These are phyloP conservation scores for Amorphotheca resinae DNA, from an alignment of 495 filamentous ascomycete genomes.

Conservation along the genomic window DNA sequence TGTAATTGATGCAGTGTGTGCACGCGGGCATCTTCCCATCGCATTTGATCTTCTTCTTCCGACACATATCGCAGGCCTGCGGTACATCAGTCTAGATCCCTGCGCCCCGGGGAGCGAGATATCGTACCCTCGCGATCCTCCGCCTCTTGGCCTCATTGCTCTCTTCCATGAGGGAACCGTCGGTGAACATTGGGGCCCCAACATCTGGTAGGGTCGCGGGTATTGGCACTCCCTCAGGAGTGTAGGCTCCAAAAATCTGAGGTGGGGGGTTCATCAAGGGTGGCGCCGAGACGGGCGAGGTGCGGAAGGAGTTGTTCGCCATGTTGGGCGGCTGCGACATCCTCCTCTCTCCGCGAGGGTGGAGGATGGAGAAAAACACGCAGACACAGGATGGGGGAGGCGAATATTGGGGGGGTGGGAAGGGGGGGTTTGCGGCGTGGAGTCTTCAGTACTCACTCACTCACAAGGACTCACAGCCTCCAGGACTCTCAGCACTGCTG, in stretches of 20 bases:
- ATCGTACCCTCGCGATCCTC: conserved; percentile 75
- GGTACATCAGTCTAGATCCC: conserved; percentile 18
- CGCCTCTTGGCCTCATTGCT: conserved; percentile 84
- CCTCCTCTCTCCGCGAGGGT: too few relatives aligned
- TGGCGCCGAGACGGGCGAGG: conserved; percentile 42
- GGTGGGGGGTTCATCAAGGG: conserved; percentile 51
- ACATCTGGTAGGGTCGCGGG: conserved; percentile 34
- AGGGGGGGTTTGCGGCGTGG: too few relatives aligned
- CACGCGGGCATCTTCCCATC: conserved; percentile 93
- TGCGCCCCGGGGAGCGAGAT: background rate
- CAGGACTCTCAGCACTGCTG: too few relatives aligned
- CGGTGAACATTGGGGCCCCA: conserved; percentile 47
- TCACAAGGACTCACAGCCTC: too few relatives aligned
- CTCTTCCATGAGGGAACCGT: conserved; percentile 39
- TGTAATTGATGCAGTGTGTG: conserved; percentile 95
- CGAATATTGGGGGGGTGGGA: too few relatives aligned
- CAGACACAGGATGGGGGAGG: too few relatives aligned
- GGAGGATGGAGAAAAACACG: too few relatives aligned
- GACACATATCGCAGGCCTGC: conserved; percentile 96
- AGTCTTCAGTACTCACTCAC: too few relatives aligned
- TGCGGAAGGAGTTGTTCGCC: conserved; percentile 37
- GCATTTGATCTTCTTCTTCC: conserved; percentile 99
- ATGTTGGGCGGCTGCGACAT: conserved; percentile 30
- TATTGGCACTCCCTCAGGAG: conserved; percentile 47
- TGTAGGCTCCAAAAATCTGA: conserved; percentile 56